These are phyloP conservation scores for Ceratocystis cubensis DNA, from an alignment of 2,329 filamentous ascomycete species.

Conservation along the genomic window DNA sequence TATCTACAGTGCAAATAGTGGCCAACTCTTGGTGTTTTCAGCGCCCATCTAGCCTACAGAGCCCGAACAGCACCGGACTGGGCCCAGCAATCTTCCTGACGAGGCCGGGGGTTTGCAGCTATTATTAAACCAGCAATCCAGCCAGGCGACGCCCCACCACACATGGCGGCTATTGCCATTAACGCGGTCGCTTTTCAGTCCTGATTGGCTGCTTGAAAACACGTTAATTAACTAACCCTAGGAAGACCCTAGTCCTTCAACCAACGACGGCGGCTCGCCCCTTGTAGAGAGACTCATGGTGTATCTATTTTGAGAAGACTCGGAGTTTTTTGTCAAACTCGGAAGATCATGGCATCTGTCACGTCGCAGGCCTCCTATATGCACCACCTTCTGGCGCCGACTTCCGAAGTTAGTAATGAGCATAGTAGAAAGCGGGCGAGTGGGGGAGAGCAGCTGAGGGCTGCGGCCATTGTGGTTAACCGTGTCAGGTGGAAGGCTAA, in stretches of 20 bases:
- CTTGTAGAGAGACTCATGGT: background rate
- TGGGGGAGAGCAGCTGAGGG: too few species aligned
- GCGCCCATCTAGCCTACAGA: background rate
- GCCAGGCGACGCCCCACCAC: background rate
- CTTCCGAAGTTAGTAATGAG: background rate
- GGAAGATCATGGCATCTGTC: background rate
- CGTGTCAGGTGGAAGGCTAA: too few species aligned
- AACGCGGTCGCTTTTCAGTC: background rate
- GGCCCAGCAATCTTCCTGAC: too few species aligned
- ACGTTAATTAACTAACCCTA: background rate
- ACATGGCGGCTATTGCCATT: background rate
- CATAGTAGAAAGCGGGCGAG: too few species aligned
- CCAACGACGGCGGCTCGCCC: background rate
- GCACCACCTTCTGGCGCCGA: background rate
- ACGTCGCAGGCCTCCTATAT: background rate
- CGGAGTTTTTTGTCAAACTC: background rate
- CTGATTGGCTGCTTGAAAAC: background rate
- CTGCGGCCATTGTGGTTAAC: too few species aligned
- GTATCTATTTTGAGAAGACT: slow-evolving; percentile 1
- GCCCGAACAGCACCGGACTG: background rate
- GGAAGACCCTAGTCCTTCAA: background rate
- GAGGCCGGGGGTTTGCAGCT: background rate
- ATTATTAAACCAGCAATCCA: slow-evolving; percentile 4
- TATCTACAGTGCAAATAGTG: background rate
- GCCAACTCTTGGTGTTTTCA: background rate